A percentile compares a stretch with the other conserved stretches of the same genome.
Evolutionary conservation across 2,329 filamentous ascomycete species (phyloP).

Genomic region (Hysterium pulicare): DNA sequence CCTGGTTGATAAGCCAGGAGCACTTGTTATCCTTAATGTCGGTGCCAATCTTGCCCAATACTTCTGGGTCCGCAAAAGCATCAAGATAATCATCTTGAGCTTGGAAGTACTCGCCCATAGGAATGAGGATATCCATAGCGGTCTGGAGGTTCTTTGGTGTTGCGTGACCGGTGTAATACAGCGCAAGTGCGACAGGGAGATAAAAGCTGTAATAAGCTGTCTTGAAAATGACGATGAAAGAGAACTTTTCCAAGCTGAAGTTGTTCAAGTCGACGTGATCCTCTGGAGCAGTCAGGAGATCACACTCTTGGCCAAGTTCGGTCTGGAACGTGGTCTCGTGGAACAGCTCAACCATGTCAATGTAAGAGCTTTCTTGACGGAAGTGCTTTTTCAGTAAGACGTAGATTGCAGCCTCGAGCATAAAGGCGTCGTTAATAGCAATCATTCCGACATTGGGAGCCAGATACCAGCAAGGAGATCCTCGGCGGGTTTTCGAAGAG

Average conservation of each 20-base stretch:
- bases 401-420: slow-evolving; percentile 91
- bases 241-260: slow-evolving; percentile 93
- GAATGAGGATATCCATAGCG: slow-evolving; percentile 87
- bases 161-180: slow-evolving; percentile 80
- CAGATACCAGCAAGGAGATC: slow-evolving; percentile 94
- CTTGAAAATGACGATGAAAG: slow-evolving; percentile 99
- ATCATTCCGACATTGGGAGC: slow-evolving; percentile 87
- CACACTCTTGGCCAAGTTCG: slow-evolving; percentile 90
- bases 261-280: slow-evolving; percentile 89
- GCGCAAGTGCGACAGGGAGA: slow-evolving; percentile 86
- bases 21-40: slow-evolving; percentile 99
- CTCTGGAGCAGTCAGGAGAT: slow-evolving; percentile 93
- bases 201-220: slow-evolving; percentile 99
- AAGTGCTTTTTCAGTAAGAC: slow-evolving; percentile 91
- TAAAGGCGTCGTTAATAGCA: slow-evolving; percentile 97
- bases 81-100: slow-evolving; percentile 98
- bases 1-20: slow-evolving; percentile 96
- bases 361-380: slow-evolving; percentile 78
- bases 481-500: slow-evolving; percentile 86
- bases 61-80: slow-evolving; percentile 88
- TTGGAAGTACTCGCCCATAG: slow-evolving; percentile 98
- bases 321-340: slow-evolving; percentile 93
- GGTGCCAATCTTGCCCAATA: slow-evolving; percentile 97
- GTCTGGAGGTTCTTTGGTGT: slow-evolving; percentile 86
- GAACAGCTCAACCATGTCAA: slow-evolving; percentile 93